Conservation (phyloP, 2,329 filamentous ascomycete genomes). For the Coniochaeta sp. region DNA sequence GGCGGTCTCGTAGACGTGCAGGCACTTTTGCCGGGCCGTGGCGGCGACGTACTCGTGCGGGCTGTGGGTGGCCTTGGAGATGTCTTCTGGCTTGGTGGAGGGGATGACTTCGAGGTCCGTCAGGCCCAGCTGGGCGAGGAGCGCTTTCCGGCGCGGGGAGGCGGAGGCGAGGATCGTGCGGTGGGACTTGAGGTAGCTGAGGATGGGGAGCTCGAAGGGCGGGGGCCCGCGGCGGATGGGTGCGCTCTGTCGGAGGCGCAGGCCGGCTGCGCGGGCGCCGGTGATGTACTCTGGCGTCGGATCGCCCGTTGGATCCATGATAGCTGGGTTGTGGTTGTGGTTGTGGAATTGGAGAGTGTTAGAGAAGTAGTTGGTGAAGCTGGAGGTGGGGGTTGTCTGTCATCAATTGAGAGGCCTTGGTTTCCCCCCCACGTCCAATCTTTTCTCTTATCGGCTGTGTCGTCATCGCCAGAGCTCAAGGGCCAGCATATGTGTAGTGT, state of each 20-base stretch:
- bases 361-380: neutral
- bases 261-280: slow-evolving; percentile 29
- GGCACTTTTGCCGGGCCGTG: slow-evolving; percentile 77
- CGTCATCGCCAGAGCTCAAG: neutral
- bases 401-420: neutral
- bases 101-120: slow-evolving; percentile 76
- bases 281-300: slow-evolving; percentile 39
- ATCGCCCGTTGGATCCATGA: slow-evolving; percentile 23
- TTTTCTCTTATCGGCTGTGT: neutral
- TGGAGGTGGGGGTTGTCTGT: neutral
- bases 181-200: slow-evolving; percentile 68
- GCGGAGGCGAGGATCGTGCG: slow-evolving; percentile 85
- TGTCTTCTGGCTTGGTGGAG: slow-evolving; percentile 76
- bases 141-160: slow-evolving; percentile 75
- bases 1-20: slow-evolving; percentile 56
- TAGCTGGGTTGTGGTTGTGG: neutral
- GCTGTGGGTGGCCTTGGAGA: slow-evolving; percentile 65
- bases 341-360: neutral
- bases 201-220: slow-evolving; percentile 72
- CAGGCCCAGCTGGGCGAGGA: slow-evolving; percentile 74
- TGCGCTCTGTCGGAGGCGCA: slow-evolving; percentile 24
- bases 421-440: neutral
- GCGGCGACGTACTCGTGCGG: slow-evolving; percentile 88
- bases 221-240: slow-evolving; percentile 45
- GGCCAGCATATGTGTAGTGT: too few species aligned